Evolutionary conservation across 139 green algal species (phyloP), one percentile per base, ranked within the genome.

Genomic region (Chlamydomonas schloesseri): DNA sequence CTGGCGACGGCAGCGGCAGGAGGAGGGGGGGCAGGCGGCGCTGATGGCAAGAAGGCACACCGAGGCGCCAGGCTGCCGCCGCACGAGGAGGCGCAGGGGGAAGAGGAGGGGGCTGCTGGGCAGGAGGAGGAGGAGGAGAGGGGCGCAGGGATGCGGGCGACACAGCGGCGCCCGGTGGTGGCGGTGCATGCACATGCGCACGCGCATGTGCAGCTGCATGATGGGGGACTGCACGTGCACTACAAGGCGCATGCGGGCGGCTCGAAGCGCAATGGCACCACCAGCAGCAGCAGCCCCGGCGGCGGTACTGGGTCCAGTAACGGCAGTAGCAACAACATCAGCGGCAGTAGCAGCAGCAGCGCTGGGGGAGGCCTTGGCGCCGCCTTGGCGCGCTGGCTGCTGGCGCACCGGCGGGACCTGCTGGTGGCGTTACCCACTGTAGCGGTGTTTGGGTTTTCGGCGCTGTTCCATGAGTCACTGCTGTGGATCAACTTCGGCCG

Each of bases 401-500:
- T 33, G 42, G 26, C 28, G 21, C 29, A 68, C 20, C 62, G 28
- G 13, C 5, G 37, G 10, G 26, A 6, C 5, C 8, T 73, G 20
- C 62, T 88, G 60, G 3, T 42, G 57, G 73, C 34, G 10, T 14
- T 88, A 2, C 83, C 83, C 11, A 68, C 64, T 13, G 0, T 83
- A 8, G 73, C 73, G 24, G 83, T 88, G 33, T 88, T 88, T 50
- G 33, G 33, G 13, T 88, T 83, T 73, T 88, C 83, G 21, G 83
- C 60, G 5, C 3, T 57, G 0, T 82, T 88, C 73, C 83, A 88
- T 37, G 72, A 82, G 62, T 62, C 72, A 21, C 72, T 81, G 57
- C 71, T 87, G 13, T 81, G 71, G 36, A 75, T 88, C 33, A 83
- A 83, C 62, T 88, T 88, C 29, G 72, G 83, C 14, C 23, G 47